Conservation (phyloP, 2,329 filamentous ascomycete genomes). For the Macrophomina pseudophaseolina region DNA sequence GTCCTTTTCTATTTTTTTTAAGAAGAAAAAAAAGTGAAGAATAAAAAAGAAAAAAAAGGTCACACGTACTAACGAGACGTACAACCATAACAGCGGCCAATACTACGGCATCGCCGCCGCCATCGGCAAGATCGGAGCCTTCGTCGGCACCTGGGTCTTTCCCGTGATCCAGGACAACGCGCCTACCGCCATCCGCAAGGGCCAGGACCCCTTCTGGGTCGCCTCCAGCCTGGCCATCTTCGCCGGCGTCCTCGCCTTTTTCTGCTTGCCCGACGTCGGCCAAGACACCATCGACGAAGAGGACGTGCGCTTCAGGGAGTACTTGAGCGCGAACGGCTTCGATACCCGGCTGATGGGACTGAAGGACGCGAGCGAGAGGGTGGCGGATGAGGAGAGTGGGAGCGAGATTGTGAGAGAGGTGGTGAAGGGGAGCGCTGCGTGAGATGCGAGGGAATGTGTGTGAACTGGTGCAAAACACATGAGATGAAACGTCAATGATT, state of each 20-base stretch:
- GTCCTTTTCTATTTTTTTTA: neutral
- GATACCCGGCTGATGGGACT: slow-evolving; percentile 19
- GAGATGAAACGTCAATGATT: too few species aligned
- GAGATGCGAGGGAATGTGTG: neutral
- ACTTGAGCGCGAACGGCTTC: slow-evolving; percentile 53
- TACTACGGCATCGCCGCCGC: slow-evolving; percentile 75
- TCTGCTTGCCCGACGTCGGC: slow-evolving; percentile 75
- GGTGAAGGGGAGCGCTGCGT: neutral
- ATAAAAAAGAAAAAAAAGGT: too few species aligned
- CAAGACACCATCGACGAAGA: slow-evolving; percentile 84
- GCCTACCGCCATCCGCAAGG: slow-evolving; percentile 53
- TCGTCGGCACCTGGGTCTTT: slow-evolving; percentile 84
- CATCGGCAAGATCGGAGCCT: slow-evolving; percentile 78
- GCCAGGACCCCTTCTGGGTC: slow-evolving; percentile 92
- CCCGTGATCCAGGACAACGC: slow-evolving; percentile 60
- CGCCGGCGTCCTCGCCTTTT: slow-evolving; percentile 68
- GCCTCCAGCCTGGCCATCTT: slow-evolving; percentile 77
- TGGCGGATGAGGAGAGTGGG: neutral
- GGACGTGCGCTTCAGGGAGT: slow-evolving; percentile 75
- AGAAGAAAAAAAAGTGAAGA: neutral
- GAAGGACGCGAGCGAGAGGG: neutral
- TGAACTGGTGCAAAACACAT: too few species aligned
- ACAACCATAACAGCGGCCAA: slow-evolving; percentile 61
- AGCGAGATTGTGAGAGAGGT: neutral
- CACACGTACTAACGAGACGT: too few species aligned